phyloP scores from a whole-genome alignment of 2,329 filamentous ascomycete species.

The Phaeosphaeria sp. region DNA sequence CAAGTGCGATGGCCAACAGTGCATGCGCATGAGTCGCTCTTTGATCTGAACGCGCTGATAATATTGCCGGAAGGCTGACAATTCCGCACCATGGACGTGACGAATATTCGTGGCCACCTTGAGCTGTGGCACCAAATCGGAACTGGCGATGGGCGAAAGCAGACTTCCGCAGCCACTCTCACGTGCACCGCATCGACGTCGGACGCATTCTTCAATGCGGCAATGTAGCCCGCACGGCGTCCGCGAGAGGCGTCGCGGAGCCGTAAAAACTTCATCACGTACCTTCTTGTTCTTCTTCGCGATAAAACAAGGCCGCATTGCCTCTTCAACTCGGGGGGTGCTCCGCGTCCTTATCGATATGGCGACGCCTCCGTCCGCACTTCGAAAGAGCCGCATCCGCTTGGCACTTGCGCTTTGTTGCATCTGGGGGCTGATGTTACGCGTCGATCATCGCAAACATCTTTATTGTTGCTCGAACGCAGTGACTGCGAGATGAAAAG shows the following conservation, averaged over 20 bases:
- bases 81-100: neutral
- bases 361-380: neutral
- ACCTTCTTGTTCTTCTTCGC: no score
- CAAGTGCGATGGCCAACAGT: conserved; percentile 16
- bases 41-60: conserved; percentile 5
- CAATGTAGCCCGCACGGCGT: neutral
- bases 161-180: neutral
- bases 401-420: conserved; percentile 14
- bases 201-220: neutral
- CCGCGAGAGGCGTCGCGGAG: neutral
- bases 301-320: neutral
- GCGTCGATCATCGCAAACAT: conserved; percentile 4
- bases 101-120: neutral
- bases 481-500: conserved; percentile 4
- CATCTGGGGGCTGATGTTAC: conserved; percentile 3
- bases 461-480: neutral
- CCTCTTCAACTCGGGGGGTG: no score
- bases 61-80: conserved; percentile 14
- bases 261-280: neutral
- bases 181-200: neutral
- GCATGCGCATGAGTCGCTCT: conserved; percentile 13
- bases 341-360: neutral
- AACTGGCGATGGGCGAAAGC: neutral
- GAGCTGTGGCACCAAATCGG: conserved; percentile 5
- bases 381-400: conserved; percentile 9